A percentile compares a stretch with the other conserved stretches of the same genome.
Conservation (phyloP, 1,139 yeast species). For the Blastobotrys ciferrii region DNA sequence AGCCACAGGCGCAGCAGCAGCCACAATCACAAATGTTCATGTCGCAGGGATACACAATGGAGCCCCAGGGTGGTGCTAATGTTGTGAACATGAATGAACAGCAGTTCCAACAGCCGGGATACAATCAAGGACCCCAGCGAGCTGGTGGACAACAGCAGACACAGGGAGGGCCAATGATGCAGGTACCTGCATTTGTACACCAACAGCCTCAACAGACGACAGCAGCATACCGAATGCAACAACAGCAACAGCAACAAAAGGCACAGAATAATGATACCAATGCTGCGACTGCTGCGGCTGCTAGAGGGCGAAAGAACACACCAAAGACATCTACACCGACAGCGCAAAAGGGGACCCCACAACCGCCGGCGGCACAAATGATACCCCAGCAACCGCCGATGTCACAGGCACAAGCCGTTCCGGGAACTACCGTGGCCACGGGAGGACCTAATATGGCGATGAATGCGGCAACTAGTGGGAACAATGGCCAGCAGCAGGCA, state of each 20-base stretch:
- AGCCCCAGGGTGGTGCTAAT: constrained; percentile 10
- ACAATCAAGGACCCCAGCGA: constrained; percentile 12
- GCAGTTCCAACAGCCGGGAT: not conserved
- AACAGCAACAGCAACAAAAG: constrained; percentile 13
- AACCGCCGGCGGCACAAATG: constrained; percentile 1
- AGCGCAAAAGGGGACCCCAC: constrained; percentile 5
- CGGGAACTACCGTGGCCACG: not conserved
- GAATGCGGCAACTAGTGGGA: not conserved
- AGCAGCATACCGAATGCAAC: constrained; percentile 10
- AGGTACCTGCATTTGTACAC: constrained; percentile 4
- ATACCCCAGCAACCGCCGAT: constrained; percentile 6
- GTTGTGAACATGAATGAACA: not conserved
- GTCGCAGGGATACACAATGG: constrained; percentile 13
- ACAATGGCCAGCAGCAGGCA: constrained; percentile 2
- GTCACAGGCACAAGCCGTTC: not conserved
- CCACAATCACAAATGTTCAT: constrained; percentile 8
- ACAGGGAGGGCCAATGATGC: constrained; percentile 10
- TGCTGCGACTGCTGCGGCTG: constrained; percentile 9
- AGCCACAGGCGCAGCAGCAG: constrained; percentile 12
- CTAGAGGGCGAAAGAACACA: constrained; percentile 14
- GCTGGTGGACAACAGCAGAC: constrained; percentile 14
- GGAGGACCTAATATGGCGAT: not conserved
- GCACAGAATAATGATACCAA: constrained; percentile 8
- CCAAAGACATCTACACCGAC: constrained; percentile 8
- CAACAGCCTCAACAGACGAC: constrained; percentile 9